These are phyloP conservation scores for Cladosporium halotolerans DNA, from an alignment of 2,329 filamentous ascomycete genomes.

Conservation along the genomic window DNA sequence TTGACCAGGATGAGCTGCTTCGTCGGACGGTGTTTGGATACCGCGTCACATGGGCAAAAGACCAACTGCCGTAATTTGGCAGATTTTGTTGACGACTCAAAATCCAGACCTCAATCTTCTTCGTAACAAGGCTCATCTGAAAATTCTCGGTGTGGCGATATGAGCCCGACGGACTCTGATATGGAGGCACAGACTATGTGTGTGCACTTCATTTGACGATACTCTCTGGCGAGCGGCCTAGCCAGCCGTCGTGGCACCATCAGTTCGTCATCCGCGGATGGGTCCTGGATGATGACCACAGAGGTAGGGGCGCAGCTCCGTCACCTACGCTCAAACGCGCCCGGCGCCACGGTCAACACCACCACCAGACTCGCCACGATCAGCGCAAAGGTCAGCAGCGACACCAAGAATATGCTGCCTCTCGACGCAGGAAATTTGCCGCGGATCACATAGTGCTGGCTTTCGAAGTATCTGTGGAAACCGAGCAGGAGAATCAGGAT, in stretches of 20 bases:
- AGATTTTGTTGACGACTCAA: too few relatives aligned
- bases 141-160: too few relatives aligned
- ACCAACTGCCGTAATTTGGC: conserved; percentile 2
- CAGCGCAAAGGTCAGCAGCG: conserved; percentile 54
- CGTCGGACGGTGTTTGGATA: conserved; percentile 79
- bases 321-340: conserved; percentile 32
- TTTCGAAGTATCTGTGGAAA: conserved; percentile 71
- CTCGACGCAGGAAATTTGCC: conserved; percentile 76
- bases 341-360: conserved; percentile 50
- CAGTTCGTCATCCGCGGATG: too few relatives aligned
- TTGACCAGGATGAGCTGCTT: conserved; percentile 61
- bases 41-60: conserved; percentile 56
- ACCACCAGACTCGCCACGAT: conserved; percentile 56
- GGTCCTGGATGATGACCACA: too few relatives aligned
- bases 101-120: too few relatives aligned
- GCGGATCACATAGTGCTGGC: conserved; percentile 70
- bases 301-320: too few relatives aligned
- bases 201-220: too few relatives aligned
- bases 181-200: too few relatives aligned
- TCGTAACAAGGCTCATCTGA: too few relatives aligned
- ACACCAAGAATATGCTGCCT: conserved; percentile 66
- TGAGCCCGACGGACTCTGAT: too few relatives aligned
- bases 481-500: conserved; percentile 70
- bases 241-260: too few relatives aligned
- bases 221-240: too few relatives aligned